Evolutionary conservation across 169 alveolate species (phyloP), one percentile per base, ranked within the genome.

Genomic region (Plasmodium coatneyi): DNA sequence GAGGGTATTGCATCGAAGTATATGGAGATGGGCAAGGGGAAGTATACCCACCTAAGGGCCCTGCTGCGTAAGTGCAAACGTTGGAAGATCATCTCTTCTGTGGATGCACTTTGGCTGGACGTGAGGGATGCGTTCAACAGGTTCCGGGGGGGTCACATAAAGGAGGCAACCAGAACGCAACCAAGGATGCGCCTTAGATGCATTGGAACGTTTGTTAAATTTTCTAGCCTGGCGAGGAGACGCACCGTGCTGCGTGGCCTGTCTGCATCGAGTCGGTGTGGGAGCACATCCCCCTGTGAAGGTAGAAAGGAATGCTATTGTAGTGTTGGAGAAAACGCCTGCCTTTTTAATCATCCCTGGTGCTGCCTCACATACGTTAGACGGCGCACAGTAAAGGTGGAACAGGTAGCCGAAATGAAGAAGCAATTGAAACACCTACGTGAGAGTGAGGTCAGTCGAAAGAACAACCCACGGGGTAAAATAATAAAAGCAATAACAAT

Each of bases 401-500:
- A 66, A 0, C 76, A 22, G 32, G 25, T 56, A 82, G 56, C 43
- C 71, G 10, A 82, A 22, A 32, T 54, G 70, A 56, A 52, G 41
- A 60, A 54, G 36, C 36, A 28, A 12, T 25, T 28, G n/a, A 25
- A 66, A 66, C 6, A 66, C 14, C 16, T 66, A 22, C 36, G 1
- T 25, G 16, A 25, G 1, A 66, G 30, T n/a, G 3, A 66, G 9
- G 0, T 0, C 3, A 19, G 49, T 30, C 9, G 25, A 83, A 70
- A 43, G 74, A 82, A 16, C 19, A 12, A 39, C 36, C 60, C 34
- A 34, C 28, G n/a, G 56, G 66, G 28, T 14, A 46, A 7, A 25
- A 60, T n/a, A 79, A 93, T 95, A 39, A 84, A 84, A 46, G 39
- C 94, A 16, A 80, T 95, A 25, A 94, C 94, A 3, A 49, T 95